Evolutionary conservation across 768 basidiomycete genomes (phyloP), one percentile per base, ranked within the genome.

Genomic region (Trametes coccinea): DNA sequence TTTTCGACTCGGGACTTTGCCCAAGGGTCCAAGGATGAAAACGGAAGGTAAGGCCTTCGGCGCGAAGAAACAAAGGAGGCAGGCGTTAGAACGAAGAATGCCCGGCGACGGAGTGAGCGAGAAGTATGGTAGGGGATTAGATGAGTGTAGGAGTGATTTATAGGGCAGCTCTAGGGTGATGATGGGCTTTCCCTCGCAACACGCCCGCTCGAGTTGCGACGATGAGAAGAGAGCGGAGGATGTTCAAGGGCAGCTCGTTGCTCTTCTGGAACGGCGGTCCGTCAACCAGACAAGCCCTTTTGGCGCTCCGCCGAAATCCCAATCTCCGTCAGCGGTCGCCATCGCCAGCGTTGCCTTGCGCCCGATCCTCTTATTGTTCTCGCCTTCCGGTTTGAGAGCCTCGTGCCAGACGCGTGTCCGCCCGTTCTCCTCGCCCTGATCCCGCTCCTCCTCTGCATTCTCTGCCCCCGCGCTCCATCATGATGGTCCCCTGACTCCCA

Each of bases 281-380:
- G 55, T 11, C 44, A 47, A 22, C 47, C 57, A 50, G 47, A 17
- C 43, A 22, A 33, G 34, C n/a, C n/a, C 22, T 29, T 60, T 62
- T 56, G 54, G 53, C 64, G 59, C 61, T 52, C 53, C 55, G 55
- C 39, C 33, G 48, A 22, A 46, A 48, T 53, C 33, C 39, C 41
- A 14, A 56, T 61, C 64, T 60, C 55, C 62, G 57, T 47, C 64
- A 55, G 43, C 44, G 41, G 50, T 49, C 60, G 49, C 61, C 50
- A 55, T 59, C 61, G 58, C 60, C 48, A 46, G 61, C 64, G 64
- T 62, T 56, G 63, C 63, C 56, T 29, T 56, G 59, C 56, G 58
- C 53, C 62, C 59, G 44, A 48, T 52, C n/a, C 55, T 62, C 68
- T 68, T 68, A 68, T 68, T 70, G 66, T 67, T 68, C 59, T 66